Percentiles rank a stretch among this genome's conserved stretches.
Conservation (phyloP, 306 rosid genomes). For the Gillenia trifoliata region DNA sequence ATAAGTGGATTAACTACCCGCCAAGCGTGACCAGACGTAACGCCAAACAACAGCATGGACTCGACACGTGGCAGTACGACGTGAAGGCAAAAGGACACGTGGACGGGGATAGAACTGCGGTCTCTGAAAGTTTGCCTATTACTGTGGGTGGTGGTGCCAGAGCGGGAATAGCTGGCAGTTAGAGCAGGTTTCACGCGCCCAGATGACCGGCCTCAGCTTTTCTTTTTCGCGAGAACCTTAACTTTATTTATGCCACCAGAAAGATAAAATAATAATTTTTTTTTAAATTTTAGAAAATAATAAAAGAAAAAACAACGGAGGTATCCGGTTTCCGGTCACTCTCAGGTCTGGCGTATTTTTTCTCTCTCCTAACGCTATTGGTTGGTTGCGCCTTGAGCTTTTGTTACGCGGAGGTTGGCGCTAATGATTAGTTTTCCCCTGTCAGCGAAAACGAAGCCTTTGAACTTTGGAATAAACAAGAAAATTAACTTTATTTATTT, state of each 20-base stretch:
- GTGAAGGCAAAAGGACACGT: too few relatives aligned
- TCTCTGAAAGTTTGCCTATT: too few relatives aligned
- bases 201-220: conserved; percentile 29
- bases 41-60: too few relatives aligned
- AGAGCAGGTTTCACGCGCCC: conserved; percentile 37
- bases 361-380: conserved; percentile 35
- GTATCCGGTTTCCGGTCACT: conserved; percentile 7
- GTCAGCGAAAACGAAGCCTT: too few relatives aligned
- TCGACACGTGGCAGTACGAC: too few relatives aligned
- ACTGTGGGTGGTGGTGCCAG: conserved; percentile 57
- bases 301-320: background rate
- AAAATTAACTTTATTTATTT: too few relatives aligned
- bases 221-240: too few relatives aligned
- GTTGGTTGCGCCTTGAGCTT: conserved; percentile 35
- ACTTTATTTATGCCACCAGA: background rate
- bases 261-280: too few relatives aligned
- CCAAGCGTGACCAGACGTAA: too few relatives aligned
- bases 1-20: too few relatives aligned
- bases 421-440: conserved; percentile 54
- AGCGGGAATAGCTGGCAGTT: conserved; percentile 64
- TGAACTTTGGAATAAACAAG: too few relatives aligned
- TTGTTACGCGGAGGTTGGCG: conserved; percentile 58
- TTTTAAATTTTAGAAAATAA: background rate
- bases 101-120: too few relatives aligned
- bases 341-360: background rate